Conservation (phyloP, 768 basidiomycete genomes). For the Clavaria fumosa region DNA sequence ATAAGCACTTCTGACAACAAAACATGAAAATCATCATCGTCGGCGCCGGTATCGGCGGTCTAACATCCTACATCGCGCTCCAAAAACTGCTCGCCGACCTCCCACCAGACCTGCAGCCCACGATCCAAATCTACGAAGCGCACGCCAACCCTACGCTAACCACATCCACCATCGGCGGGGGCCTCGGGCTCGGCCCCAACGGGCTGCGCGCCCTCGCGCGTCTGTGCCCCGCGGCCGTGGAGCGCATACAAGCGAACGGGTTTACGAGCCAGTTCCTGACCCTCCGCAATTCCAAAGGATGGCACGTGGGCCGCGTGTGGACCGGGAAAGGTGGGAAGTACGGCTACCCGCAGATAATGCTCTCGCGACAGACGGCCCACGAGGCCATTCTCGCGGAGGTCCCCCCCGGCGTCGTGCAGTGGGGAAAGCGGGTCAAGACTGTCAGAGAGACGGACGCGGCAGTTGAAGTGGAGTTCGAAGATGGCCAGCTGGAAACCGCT, state of each 20-base stretch:
- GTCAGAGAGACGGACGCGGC: slow-evolving; percentile 17
- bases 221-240: slow-evolving; percentile 17
- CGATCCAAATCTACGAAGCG: slow-evolving; percentile 20
- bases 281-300: slow-evolving; percentile 22
- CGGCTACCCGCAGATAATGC: slow-evolving; percentile 20
- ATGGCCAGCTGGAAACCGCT: slow-evolving; percentile 19
- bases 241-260: slow-evolving; percentile 17
- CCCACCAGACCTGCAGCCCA: no score
- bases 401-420: slow-evolving; percentile 16
- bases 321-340: slow-evolving; percentile 19
- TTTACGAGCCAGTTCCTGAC: slow-evolving; percentile 16
- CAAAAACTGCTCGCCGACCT: no score
- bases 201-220: slow-evolving; percentile 22
- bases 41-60: no score
- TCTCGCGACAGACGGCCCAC: slow-evolving; percentile 20
- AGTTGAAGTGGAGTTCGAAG: slow-evolving; percentile 16
- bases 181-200: slow-evolving; percentile 25
- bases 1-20: no score
- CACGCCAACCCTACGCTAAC: slow-evolving; percentile 17
- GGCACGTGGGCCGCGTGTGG: slow-evolving; percentile 18
- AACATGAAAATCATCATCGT: no score
- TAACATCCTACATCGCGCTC: no score
- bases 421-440: slow-evolving; percentile 17
- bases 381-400: slow-evolving; percentile 20
- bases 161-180: slow-evolving; percentile 19